phyloP scores from a whole-genome alignment of 2,329 filamentous ascomycete genomes.

The Paradendryphiella salina region DNA sequence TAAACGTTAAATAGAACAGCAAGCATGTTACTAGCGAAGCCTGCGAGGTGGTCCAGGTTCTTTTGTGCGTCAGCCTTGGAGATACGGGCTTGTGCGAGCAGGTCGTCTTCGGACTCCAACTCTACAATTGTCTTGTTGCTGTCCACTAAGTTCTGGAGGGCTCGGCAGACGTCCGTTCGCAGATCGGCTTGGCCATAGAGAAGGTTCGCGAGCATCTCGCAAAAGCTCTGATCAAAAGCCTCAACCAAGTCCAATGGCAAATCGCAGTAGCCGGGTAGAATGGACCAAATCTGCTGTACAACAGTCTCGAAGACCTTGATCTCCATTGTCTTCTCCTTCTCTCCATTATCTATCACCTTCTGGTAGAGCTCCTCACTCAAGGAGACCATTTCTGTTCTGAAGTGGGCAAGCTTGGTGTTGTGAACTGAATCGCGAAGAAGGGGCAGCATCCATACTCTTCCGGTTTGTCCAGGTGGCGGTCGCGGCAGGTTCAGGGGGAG shows the following conservation, averaged over 20 bases:
- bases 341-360: conserved; percentile 78
- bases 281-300: conserved; percentile 93
- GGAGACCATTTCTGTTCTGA: conserved; percentile 82
- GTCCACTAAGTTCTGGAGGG: conserved; percentile 83
- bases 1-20: conserved; percentile 99
- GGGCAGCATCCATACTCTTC: conserved; percentile 92
- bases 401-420: conserved; percentile 85
- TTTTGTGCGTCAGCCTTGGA: conserved; percentile 73
- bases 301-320: conserved; percentile 97
- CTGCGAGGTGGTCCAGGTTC: conserved; percentile 79
- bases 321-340: conserved; percentile 88
- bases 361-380: conserved; percentile 91
- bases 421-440: conserved; percentile 85
- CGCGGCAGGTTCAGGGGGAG: conserved; percentile 84
- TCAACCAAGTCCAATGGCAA: conserved; percentile 72
- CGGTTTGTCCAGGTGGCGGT: conserved; percentile 74
- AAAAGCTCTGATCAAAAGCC: conserved; percentile 84
- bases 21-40: conserved; percentile 83
- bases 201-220: conserved; percentile 86
- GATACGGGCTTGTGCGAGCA: conserved; percentile 77
- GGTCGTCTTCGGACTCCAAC: conserved; percentile 69
- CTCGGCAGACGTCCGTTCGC: conserved; percentile 83
- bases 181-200: conserved; percentile 90
- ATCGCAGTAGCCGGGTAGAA: conserved; percentile 92
- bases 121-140: conserved; percentile 82